Evolutionary conservation across 768 basidiomycete species (phyloP).

Genomic region (Zangia roseola): DNA sequence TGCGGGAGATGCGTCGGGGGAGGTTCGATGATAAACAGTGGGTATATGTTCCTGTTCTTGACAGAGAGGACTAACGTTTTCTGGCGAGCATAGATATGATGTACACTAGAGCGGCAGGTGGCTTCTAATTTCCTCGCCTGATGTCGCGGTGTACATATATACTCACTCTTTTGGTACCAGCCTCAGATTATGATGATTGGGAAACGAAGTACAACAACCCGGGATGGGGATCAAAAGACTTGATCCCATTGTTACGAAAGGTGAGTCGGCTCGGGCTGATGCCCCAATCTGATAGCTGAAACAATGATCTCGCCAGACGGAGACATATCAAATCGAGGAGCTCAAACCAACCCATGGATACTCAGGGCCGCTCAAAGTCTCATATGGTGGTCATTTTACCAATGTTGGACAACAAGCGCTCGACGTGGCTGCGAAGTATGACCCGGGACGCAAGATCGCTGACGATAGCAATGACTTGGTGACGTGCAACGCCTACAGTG

Average conservation of each 20-base stretch:
- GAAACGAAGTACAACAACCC: constrained; percentile 8
- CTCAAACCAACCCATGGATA: constrained; percentile 21
- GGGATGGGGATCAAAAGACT: constrained; percentile 28
- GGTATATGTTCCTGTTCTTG: constrained; percentile 11
- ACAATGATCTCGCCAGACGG: constrained; percentile 8
- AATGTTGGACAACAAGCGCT: constrained; percentile 48
- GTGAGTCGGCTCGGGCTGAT: constrained; percentile 8
- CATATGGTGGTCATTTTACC: constrained; percentile 30
- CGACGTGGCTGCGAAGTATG: constrained; percentile 43
- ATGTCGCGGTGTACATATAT: too few species aligned
- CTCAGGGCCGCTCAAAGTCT: constrained; percentile 23
- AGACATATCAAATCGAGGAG: constrained; percentile 19
- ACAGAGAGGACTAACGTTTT: background rate
- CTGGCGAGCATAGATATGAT: constrained; percentile 35
- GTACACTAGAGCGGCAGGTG: constrained; percentile 53
- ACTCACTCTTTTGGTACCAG: background rate
- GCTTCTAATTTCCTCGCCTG: too few species aligned
- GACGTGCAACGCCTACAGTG: constrained; percentile 47
- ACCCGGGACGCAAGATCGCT: constrained; percentile 41
- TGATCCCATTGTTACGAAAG: constrained; percentile 26
- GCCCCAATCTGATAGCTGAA: background rate
- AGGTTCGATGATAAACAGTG: constrained; percentile 50
- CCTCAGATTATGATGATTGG: constrained; percentile 53
- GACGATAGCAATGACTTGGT: constrained; percentile 49
- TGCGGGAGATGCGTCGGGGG: constrained; percentile 29